Base-by-base conservation (phyloP, 2,329 filamentous ascomycete genomes). In the Arthrobotrys entomopaga region DNA sequence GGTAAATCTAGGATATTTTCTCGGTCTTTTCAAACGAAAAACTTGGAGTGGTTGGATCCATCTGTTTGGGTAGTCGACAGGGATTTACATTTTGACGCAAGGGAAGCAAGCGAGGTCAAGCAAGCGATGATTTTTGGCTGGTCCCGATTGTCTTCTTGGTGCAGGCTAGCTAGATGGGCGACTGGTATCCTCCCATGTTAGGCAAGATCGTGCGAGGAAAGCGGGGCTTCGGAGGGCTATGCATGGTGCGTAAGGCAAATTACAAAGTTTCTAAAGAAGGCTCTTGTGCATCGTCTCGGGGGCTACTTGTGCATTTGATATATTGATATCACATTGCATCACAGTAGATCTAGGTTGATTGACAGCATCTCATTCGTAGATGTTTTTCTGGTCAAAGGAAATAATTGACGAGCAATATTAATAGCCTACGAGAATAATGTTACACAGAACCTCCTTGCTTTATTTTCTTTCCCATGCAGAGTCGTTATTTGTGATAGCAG, bases 401-500 rank as follows among this genome's bases (percentile, higher is more conserved):
- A 69, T 69, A 56, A 54, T 61, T 61, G 29, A 61, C 65, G 65
- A 69, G 49, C 56, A 61, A 29, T 46, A 69, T 38, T 40, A 61
- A 29, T 46, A 38, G 22, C 10, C 52, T 43, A 5, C 11, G 16
- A 20, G 46, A 24, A 38, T n/a, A 24, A 38, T n/a, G 65, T 69
- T 69, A 69, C 65, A 69, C 65, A 61, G 15, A 56, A 56, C 13
- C 22, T 53, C 16, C 56, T 16, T 48, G 13, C 16, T 16, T 48
- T 48, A 48, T 24, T 69, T n/a, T 19, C 57, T 61, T 40, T 24
- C 34, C 15, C 58, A 40, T 24, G 48, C 16, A 15, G 16, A 38
- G 43, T 50, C 56, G 22, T 38, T 58, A 19, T 20, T 22, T 50
- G 46, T 22, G 46, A 20, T n/a, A 15, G n/a, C 46, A 24, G 46